Evolutionary conservation across 106 monocot genomes (phyloP), one percentile per base, ranked within the genome.

Genomic region (Phalaenopsis aphrodite): DNA sequence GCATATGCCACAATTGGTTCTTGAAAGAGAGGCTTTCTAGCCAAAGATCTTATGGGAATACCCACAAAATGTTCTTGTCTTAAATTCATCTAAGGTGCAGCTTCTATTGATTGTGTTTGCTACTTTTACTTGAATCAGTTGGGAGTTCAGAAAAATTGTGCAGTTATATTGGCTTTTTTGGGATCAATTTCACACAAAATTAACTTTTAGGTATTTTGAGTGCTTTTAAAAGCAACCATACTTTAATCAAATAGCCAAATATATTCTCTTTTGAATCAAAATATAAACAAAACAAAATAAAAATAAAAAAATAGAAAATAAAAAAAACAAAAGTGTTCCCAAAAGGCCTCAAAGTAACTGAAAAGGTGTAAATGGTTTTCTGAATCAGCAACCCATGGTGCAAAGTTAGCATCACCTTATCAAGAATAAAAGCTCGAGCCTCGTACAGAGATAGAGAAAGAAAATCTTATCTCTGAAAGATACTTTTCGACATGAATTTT

Each of bases 1-100:
- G 81, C 68, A 80, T 17, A 79, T 9, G 52, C 43, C 41, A 68
- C 48, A 64, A 78, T 16, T 16, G 23, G n/a, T 2, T 77, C 49
- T 8, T 81, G 17, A 41, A 71, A 9, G 14, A 43, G 11, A 42
- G 82, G 67, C 24, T 83, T 83, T 39, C 72, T 45, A 2, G 36
- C 43, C 65, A 72, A 41, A 36, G 80, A 78, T 38, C 75, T 43
- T 11, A 81, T 43, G 2, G 87, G 78, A 79, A 84, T 67, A 1
- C 84, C 84, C 0, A 82, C 79, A 5, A 56, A 76, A 42, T 73
- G 73, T 47, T 78, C 82, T 16, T 75, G 23, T 56, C 68, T 80
- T 49, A 71, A 17, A 58, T 21, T 83, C 72, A 72, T 79, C 48
- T 56, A n/a, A n/a, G 61, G 5, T 21, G 21, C 12, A 69, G 69